A percentile compares a stretch with the other conserved stretches of the same genome.
Evolutionary conservation across 208 protist genomes (phyloP).

Genomic region (Cochliopodium minus): DNA sequence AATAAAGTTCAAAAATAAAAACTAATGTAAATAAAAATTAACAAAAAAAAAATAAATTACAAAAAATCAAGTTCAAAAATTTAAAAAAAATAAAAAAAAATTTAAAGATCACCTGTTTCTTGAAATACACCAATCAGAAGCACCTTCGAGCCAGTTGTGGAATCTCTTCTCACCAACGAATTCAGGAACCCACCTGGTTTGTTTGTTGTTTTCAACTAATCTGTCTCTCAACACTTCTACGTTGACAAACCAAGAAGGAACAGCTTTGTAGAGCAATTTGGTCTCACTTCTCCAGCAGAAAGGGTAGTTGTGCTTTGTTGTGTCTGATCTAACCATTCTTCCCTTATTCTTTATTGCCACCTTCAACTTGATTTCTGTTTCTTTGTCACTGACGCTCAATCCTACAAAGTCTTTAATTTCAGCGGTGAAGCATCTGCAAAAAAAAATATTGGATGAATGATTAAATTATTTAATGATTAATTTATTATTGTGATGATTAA

Average conservation of each 20-base stretch:
- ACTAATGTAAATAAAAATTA: too few relatives aligned
- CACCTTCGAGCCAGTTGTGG: constrained; percentile 92
- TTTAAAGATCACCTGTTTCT: too few relatives aligned
- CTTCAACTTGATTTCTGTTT: constrained; percentile 77
- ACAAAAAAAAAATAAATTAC: too few relatives aligned
- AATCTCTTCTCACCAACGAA: constrained; percentile 92
- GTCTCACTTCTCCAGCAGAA: constrained; percentile 96
- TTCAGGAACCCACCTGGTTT: constrained; percentile 91
- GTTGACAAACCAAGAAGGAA: constrained; percentile 97
- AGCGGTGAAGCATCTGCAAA: constrained; percentile 78
- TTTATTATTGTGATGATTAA: too few relatives aligned
- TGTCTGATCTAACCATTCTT: constrained; percentile 57
- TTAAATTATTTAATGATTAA: too few relatives aligned
- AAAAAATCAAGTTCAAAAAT: too few relatives aligned
- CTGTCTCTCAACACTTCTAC: constrained; percentile 83
- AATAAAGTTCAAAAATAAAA: too few relatives aligned
- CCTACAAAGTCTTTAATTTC: constrained; percentile 87
- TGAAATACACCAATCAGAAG: constrained; percentile 93
- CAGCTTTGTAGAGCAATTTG: constrained; percentile 88
- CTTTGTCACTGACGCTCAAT: constrained; percentile 86
- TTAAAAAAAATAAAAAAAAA: too few relatives aligned
- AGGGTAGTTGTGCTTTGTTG: constrained; percentile 91
- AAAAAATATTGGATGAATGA: too few relatives aligned
- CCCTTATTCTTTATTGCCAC: constrained; percentile 74
- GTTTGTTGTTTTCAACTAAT: constrained; percentile 74